Base-by-base conservation (phyloP, 139 green algal species). In the Tetraselmis chui region DNA sequence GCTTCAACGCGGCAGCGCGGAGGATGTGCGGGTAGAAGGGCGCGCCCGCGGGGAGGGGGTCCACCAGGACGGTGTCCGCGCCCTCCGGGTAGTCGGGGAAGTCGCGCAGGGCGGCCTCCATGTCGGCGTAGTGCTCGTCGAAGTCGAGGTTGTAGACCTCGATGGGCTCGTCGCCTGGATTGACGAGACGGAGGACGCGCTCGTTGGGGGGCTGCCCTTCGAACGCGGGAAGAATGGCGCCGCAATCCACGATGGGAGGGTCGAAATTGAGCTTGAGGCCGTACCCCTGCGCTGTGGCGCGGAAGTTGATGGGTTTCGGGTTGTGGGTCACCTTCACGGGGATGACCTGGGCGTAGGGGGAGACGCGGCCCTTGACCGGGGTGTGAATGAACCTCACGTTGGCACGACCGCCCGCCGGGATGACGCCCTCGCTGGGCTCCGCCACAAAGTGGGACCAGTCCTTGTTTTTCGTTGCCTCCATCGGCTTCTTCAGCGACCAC, bases 101-200 rank as follows among this genome's bases (percentile, higher is more conserved):
- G 26, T 59, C 32, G 0, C 87, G 31, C 82, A 97, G 86, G 11
- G 85, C 59, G 32, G 93, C 88, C 79, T 95, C 92, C 59, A 95
- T 92, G 67, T 85, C 83, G 2, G 85, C 26, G 79, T 93, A 94
- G 84, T 89, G 88, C 77, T 81, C 83, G 83, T 97, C 93, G 28
- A 93, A 86, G 84, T 97, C 91, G 80, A 93, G 81, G 1, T 80
- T 90, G n/a, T 92, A 87, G 45, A 95, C 90, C 87, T 95, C 84
- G 75, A 91, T 84, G 59, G 82, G 77, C 74, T 84, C 80, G 81
- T 89, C 76, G 59, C 84, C 88, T n/a, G 86, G 81, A 86, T 97
- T 97, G 78, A 75, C 30, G 59, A 96, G 82, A 32, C 77, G 45
- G 23, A 90, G 77, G 2, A 67, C 76, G 0, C 81, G 83, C 86